Percentiles rank a stretch among this genome's conserved stretches.
These are phyloP conservation scores for Ophiocordyceps camponoti-rufipedis DNA, from an alignment of 2,329 filamentous ascomycete species.

Conservation along the genomic window DNA sequence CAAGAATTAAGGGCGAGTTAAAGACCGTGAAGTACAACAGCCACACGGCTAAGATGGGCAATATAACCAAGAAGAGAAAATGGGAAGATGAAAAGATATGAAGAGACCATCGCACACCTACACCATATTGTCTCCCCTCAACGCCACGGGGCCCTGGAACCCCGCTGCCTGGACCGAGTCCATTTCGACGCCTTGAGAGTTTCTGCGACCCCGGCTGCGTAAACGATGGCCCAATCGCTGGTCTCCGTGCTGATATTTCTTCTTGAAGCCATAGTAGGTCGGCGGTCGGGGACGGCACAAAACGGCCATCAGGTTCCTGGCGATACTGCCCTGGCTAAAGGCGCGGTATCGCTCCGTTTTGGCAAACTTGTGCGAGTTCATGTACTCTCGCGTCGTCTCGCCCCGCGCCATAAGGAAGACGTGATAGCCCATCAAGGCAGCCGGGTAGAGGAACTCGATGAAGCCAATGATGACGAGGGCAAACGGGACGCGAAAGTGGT, in stretches of 20 bases:
- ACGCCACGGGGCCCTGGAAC: conserved; percentile 35
- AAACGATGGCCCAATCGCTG: conserved; percentile 51
- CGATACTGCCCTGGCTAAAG: conserved; percentile 59
- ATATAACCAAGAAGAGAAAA: background rate
- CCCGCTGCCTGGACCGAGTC: conserved; percentile 35
- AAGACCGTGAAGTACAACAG: background rate
- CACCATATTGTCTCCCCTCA: conserved; percentile 13
- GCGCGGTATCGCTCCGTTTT: conserved; percentile 84
- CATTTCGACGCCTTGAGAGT: conserved; percentile 51
- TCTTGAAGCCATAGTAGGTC: conserved; percentile 79
- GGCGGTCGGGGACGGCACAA: conserved; percentile 70
- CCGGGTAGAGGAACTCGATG: conserved; percentile 60
- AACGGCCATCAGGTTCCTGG: conserved; percentile 68
- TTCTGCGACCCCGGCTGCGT: conserved; percentile 23
- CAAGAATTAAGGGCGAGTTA: background rate
- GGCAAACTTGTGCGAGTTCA: conserved; percentile 88
- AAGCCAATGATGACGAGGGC: conserved; percentile 75
- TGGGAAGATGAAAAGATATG: too few relatives aligned
- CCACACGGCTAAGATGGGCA: background rate
- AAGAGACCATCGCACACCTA: background rate
- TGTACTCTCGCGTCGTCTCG: conserved; percentile 89
- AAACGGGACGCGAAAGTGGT: conserved; percentile 61
- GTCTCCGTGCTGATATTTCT: conserved; percentile 58
- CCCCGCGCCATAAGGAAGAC: conserved; percentile 78
- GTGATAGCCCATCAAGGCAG: conserved; percentile 73